Percentiles rank a stretch among this genome's conserved stretches.
phyloP scores from a whole-genome alignment of 2,329 filamentous ascomycete genomes.

The Dactylellina parvicollis region DNA sequence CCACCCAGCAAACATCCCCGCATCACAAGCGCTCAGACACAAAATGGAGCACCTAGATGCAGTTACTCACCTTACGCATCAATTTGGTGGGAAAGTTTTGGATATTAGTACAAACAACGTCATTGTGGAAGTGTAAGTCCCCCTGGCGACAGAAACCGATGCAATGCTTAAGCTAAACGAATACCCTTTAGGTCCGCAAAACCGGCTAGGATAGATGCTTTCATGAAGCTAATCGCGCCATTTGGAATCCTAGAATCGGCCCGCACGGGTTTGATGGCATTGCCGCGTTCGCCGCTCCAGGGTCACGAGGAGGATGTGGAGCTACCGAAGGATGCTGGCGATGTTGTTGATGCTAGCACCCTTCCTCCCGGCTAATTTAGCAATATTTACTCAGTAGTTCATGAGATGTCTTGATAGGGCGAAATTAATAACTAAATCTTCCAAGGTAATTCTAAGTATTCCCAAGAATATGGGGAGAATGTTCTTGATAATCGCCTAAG shows the following conservation, averaged over 20 bases:
- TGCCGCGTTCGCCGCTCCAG: conserved; percentile 89
- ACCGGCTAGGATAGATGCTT: conserved; percentile 91
- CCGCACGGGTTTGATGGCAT: conserved; percentile 93
- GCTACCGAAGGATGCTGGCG: conserved; percentile 81
- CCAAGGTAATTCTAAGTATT: background rate
- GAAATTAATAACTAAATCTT: background rate
- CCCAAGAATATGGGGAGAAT: no score
- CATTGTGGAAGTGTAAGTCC: conserved; percentile 90
- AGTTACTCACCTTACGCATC: conserved; percentile 95
- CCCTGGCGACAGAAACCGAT: background rate
- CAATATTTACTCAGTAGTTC: background rate
- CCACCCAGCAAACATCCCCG: conserved; percentile 85
- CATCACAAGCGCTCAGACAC: conserved; percentile 88
- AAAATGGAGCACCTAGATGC: conserved; percentile 98
- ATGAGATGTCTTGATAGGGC: background rate
- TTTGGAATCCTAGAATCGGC: conserved; percentile 98
- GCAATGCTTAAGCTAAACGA: background rate
- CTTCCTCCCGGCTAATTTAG: conserved; percentile 80
- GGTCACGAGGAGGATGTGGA: conserved; percentile 73
- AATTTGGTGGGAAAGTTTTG: conserved; percentile 96
- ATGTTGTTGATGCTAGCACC: conserved; percentile 92
- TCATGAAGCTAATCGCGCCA: conserved; percentile 91
- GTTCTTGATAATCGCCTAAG: no score
- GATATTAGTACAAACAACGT: conserved; percentile 99
- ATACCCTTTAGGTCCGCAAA: conserved; percentile 78